Base-by-base conservation (phyloP, 805 yeast genomes). In the Saccharomycopsis sp. region DNA sequence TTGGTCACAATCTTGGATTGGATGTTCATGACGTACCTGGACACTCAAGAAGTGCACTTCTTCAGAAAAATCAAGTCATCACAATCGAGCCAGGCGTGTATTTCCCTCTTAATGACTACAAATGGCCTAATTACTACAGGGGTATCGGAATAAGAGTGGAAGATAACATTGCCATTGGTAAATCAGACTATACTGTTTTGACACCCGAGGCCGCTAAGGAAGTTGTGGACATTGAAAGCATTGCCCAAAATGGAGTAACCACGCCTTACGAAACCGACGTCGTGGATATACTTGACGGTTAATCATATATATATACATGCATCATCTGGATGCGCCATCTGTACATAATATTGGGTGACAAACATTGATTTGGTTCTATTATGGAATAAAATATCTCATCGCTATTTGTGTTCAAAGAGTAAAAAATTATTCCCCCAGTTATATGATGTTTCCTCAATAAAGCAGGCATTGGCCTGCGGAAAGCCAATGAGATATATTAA, bases 41-140 rank as follows among this genome's bases (percentile, higher is more conserved):
- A 1, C 77, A 76, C 46, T 79, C 92, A 2, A 77, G 90, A 62
- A 74, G 73, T 57, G 75, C 77, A 21, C 73, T 73, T 34, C 68
- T 94, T 52, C 71, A 71, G 51, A 74, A 75, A 20, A 91, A 91
- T 21, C 95, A 90, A 68, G 97, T 92, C 2, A 76, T 94, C 52
- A 94, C 99, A 1, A 83, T 95, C 23, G 99, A 95, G 69, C 99
- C 99, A 0, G 99, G 99, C 24, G 78, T 94, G 29, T 94, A 94
- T 68, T 80, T 95, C 50, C 98, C 99, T 0, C 37, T 55, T 16
- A 76, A 80, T 63, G 83, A 79, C 56, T 64, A 67, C 24, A 75
- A 74, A 58, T 92, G 85, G 78, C 98, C 99, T 21, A 76, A 79
- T 61, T 82, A 82, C 64, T 92, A 81, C 73, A 85, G 89, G 66